Base-by-base conservation (phyloP, 2,329 filamentous ascomycete genomes). In the Ceratocystiopsis minuta region DNA sequence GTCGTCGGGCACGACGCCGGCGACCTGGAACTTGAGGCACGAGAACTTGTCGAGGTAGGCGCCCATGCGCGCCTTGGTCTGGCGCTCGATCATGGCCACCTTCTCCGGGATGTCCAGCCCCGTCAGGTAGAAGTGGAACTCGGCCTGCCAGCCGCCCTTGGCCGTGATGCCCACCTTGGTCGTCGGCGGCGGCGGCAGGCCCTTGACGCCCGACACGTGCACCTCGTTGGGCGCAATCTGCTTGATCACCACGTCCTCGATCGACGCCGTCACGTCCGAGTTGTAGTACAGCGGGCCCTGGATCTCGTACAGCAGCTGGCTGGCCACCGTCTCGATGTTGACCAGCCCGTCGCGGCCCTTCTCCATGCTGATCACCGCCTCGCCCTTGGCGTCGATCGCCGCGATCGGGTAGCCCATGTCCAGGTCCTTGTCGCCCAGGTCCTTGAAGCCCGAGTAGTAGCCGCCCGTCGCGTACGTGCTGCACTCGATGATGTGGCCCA, bases 121-220 rank as follows among this genome's bases (percentile, higher is more conserved):
- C n/a, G 47, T 49, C 16, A 52, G 46, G 40, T 51, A 53, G 40
- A 50, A 50, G 18, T 48, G 49, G 7, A 47, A 46, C 38, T 55
- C 52, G 24, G 48, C 46, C 42, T 54, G 51, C 45, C 48, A 54
- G n/a, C 52, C 54, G 31, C 51, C 54, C 31, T 41, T 48, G 17
- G 51, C 50, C 45, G 65, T 67, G 13, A 69, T 57, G 14, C 65
- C 66, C 10, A 66, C 51, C 50, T 6, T 53, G 48, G 44, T 57
- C 54, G 41, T 56, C 55, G 14, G 53, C 54, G n/a, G 52, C 47
- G 16, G 54, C 51, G 24, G 24, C 24, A 28, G 24, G 24, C 24
- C 24, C 24, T 28, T 28, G 24, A 28, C 24, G 24, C 24, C 24
- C 24, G 24, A 28, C 24, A 28, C 24, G 24, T 28, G 24, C 2